Conservation (phyloP, 2,329 filamentous ascomycete genomes). For the Blastomyces gilchristii region DNA sequence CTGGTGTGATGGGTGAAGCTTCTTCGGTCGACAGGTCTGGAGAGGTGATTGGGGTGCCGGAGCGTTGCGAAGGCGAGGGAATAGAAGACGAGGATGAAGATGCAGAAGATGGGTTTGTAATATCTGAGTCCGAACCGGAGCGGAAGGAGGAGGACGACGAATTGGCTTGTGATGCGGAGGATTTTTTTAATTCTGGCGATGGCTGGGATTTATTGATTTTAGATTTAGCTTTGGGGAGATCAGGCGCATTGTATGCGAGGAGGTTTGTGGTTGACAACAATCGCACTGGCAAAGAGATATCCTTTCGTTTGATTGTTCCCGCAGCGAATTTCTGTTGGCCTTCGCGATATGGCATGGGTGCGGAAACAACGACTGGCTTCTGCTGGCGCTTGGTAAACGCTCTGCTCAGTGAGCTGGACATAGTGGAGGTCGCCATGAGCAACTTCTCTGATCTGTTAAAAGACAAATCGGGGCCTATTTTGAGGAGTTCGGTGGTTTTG, state of each 20-base stretch:
- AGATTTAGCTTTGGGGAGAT: constrained; percentile 43
- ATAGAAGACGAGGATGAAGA: constrained; percentile 46
- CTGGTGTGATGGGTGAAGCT: constrained; percentile 39
- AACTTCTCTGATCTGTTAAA: background rate
- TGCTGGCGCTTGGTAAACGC: constrained; percentile 40
- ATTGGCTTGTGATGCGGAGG: constrained; percentile 28
- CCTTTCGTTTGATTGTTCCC: constrained; percentile 37
- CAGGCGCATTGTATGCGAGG: constrained; percentile 87
- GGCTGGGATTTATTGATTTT: background rate
- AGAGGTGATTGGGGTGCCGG: constrained; percentile 40
- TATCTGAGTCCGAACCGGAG: constrained; percentile 57
- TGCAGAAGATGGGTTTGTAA: constrained; percentile 26
- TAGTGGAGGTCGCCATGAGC: constrained; percentile 16
- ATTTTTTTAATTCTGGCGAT: constrained; percentile 15
- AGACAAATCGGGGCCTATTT: background rate
- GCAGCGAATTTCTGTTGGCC: constrained; percentile 36
- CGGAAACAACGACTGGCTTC: constrained; percentile 38
- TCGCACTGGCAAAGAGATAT: constrained; percentile 76
- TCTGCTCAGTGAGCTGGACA: constrained; percentile 31
- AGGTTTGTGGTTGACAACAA: constrained; percentile 92
- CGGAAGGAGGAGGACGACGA: constrained; percentile 46
- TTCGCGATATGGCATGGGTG: constrained; percentile 36
- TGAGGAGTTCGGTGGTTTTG: no score
- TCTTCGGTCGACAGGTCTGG: constrained; percentile 37
- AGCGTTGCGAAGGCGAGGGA: constrained; percentile 43